phyloP scores from a whole-genome alignment of 2,329 filamentous ascomycete species.

The Elsinoe ampelina region DNA sequence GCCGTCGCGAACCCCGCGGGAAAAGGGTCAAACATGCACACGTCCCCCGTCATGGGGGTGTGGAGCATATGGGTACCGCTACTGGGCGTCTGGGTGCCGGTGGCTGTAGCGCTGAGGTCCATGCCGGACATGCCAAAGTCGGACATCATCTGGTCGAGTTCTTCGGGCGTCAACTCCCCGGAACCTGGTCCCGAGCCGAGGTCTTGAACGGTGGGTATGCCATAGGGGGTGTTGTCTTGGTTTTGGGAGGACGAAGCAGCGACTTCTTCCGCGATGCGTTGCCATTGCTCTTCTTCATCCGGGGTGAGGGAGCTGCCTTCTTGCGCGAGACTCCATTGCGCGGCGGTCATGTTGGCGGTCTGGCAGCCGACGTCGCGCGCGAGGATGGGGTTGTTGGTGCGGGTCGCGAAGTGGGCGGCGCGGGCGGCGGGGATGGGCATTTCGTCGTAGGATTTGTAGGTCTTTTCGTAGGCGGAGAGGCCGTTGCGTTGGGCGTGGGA shows the following conservation, averaged over 20 bases:
- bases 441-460: constrained; percentile 9
- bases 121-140: constrained; percentile 5
- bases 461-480: background rate
- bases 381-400: background rate
- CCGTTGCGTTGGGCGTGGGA: constrained; percentile 4
- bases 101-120: background rate
- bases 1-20: background rate
- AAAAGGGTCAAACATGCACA: constrained; percentile 2
- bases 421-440: background rate
- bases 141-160: background rate
- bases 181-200: background rate
- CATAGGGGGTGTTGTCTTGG: no score
- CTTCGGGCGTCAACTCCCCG: background rate
- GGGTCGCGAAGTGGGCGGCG: background rate
- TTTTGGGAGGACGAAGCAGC: no score
- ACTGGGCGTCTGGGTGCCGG: constrained; percentile 4
- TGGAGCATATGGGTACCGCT: background rate
- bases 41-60: background rate
- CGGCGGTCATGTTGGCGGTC: background rate
- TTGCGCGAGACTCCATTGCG: background rate
- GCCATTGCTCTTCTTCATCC: background rate
- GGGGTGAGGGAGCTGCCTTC: background rate
- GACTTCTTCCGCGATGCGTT: background rate
- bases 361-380: background rate
- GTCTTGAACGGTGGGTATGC: background rate